These are phyloP conservation scores for Decorospora gaudefroyi DNA, from an alignment of 2,329 filamentous ascomycete genomes.

Conservation along the genomic window DNA sequence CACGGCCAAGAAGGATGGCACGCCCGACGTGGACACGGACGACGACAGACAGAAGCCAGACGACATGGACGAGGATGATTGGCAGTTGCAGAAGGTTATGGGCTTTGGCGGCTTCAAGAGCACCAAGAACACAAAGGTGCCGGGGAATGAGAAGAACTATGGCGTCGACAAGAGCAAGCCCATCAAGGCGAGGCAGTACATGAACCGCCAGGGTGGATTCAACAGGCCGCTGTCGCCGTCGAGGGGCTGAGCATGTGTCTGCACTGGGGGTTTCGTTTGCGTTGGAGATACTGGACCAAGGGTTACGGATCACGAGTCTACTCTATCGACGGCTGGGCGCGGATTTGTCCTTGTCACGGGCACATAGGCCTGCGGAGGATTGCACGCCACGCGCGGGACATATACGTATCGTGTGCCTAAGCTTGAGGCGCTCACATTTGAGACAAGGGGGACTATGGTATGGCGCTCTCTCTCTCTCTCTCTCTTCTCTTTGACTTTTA, in stretches of 20 bases:
- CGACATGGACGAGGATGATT: constrained; percentile 65
- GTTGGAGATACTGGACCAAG: not conserved
- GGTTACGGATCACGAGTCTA: no score
- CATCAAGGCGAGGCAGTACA: constrained; percentile 95
- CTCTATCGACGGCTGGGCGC: no score
- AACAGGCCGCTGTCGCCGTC: constrained; percentile 70
- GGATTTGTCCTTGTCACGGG: no score
- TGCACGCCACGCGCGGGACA: no score
- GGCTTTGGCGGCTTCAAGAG: constrained; percentile 84
- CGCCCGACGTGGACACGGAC: constrained; percentile 38
- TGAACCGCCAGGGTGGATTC: constrained; percentile 83
- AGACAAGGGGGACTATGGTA: constrained; percentile 9
- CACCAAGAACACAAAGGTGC: constrained; percentile 87
- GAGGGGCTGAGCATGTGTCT: constrained; percentile 17
- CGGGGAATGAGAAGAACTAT: constrained; percentile 78
- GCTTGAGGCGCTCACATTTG: not conserved
- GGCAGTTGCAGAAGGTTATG: constrained; percentile 83
- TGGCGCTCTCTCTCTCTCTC: constrained; percentile 1
- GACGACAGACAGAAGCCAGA: constrained; percentile 34
- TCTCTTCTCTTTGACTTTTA: not conserved
- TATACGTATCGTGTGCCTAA: not conserved
- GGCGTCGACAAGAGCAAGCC: constrained; percentile 90
- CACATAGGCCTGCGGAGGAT: not conserved
- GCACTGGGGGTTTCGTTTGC: not conserved
- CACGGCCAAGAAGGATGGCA: constrained; percentile 21